Evolutionary conservation across 371 early-diverging fungal genomes (phyloP), one percentile per base, ranked within the genome.

Genomic region (Basidiobolus heterosporus): DNA sequence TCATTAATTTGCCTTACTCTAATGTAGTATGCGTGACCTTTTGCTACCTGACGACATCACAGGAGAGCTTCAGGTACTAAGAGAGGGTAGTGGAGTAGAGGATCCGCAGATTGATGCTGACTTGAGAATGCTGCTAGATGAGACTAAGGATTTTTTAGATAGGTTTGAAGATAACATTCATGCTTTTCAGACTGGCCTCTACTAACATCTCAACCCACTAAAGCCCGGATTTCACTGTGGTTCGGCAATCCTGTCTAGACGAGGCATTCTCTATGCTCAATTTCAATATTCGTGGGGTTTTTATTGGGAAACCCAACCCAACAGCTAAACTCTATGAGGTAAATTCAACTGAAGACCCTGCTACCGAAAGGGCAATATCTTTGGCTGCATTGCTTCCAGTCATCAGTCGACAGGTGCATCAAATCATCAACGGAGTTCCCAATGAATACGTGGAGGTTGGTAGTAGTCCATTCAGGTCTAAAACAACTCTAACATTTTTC

Each of bases 61-160:
- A 24, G 70, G 78, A 16, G 82, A 80, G 44, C 47, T 57, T 4
- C 66, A 72, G 44, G 79, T 77, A 17, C 58, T 86, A 11, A 46
- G 57, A 5, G 72, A 78, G n/a, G 71, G 75, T 21, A 47, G 43
- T 4, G 46, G 54, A 8, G 47, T 47, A 2, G 53, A 64, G 16
- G 62, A 57, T 4, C 40, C 56, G 2, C 61, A 53, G 17, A 57
- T 70, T 35, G 69, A 74, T 36, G 49, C 53, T 6, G 59, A 66
- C 19, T 64, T 86, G 35, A 64, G 69, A 35, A 64, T 52, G 41
- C 62, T 86, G 39, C 54, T 88, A 45, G 78, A 88, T 60, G 89
- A 88, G 56, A 81, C 85, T 0, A 72, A 75, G 21, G 89, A 88
- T 51, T 82, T 78, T 48, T 64, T 86, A 37, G 83, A 86, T 38